These are phyloP conservation scores for Xylaria intraflava DNA, from an alignment of 495 filamentous ascomycete genomes.

Conservation along the genomic window DNA sequence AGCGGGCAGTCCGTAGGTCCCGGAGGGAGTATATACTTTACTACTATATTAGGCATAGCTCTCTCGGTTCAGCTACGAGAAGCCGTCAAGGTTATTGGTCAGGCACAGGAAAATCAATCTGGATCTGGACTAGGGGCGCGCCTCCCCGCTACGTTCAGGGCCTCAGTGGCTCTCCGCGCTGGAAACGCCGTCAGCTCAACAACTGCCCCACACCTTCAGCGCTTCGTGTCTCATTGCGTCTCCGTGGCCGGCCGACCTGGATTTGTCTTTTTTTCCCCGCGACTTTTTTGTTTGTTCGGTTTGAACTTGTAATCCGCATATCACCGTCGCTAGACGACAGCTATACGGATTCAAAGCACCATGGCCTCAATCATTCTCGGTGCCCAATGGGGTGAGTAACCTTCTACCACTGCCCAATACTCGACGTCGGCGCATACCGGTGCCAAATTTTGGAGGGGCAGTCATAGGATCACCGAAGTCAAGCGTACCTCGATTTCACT, in stretches of 20 bases:
- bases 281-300: slow-evolving; percentile 1
- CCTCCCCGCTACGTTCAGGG: neutral
- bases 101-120: too few species aligned
- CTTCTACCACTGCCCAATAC: neutral
- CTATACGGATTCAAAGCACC: neutral
- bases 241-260: slow-evolving; percentile 7
- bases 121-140: too few species aligned
- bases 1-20: too few species aligned
- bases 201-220: neutral
- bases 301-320: neutral
- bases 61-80: too few species aligned
- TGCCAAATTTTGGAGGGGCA: neutral
- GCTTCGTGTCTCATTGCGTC: neutral
- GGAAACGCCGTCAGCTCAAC: neutral
- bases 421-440: too few species aligned
- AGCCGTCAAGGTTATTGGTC: too few species aligned
- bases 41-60: too few species aligned
- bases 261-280: neutral
- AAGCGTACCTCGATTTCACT: neutral
- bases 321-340: neutral
- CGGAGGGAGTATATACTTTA: too few species aligned
- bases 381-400: slow-evolving; percentile 13
- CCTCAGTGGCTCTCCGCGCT: neutral
- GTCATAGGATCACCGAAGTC: neutral
- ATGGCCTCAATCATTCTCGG: slow-evolving; percentile 14